phyloP scores from a whole-genome alignment of 2,329 filamentous ascomycete genomes.

The Penicillium sp. region DNA sequence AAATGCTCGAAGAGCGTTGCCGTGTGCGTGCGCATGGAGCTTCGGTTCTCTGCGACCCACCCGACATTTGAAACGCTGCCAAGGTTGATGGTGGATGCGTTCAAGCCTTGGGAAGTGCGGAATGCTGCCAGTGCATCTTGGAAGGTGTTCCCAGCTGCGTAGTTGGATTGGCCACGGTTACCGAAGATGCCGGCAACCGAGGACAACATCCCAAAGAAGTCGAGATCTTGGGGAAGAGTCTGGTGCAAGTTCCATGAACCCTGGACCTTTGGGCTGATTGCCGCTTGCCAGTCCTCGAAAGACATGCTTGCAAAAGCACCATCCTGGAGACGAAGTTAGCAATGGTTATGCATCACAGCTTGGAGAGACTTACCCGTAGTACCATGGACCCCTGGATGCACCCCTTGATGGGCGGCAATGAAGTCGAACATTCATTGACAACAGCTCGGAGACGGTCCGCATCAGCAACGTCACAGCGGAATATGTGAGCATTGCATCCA shows the following conservation, averaged over 20 bases:
- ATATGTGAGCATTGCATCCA: slow-evolving; percentile 15
- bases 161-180: slow-evolving; percentile 45
- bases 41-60: slow-evolving; percentile 28
- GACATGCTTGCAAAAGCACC: slow-evolving; percentile 28
- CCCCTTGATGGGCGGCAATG: slow-evolving; percentile 22
- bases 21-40: slow-evolving; percentile 8
- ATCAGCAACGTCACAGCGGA: slow-evolving; percentile 18
- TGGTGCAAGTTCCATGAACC: slow-evolving; percentile 37
- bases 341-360: not conserved
- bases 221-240: slow-evolving; percentile 27
- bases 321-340: slow-evolving; percentile 11
- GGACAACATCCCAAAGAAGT: slow-evolving; percentile 43
- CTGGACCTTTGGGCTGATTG: slow-evolving; percentile 39
- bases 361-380: slow-evolving; percentile 11
- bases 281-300: slow-evolving; percentile 35
- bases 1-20: slow-evolving; percentile 20
- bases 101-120: slow-evolving; percentile 19
- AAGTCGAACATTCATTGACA: not conserved
- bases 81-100: slow-evolving; percentile 22
- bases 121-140: slow-evolving; percentile 35
- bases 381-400: slow-evolving; percentile 25
- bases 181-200: slow-evolving; percentile 44
- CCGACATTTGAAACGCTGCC: slow-evolving; percentile 34
- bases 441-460: slow-evolving; percentile 2
- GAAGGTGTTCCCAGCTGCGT: slow-evolving; percentile 39